Evolutionary conservation across 768 basidiomycete genomes (phyloP), one percentile per base, ranked within the genome.

Genomic region (Boletus pseudo-olivaceus): DNA sequence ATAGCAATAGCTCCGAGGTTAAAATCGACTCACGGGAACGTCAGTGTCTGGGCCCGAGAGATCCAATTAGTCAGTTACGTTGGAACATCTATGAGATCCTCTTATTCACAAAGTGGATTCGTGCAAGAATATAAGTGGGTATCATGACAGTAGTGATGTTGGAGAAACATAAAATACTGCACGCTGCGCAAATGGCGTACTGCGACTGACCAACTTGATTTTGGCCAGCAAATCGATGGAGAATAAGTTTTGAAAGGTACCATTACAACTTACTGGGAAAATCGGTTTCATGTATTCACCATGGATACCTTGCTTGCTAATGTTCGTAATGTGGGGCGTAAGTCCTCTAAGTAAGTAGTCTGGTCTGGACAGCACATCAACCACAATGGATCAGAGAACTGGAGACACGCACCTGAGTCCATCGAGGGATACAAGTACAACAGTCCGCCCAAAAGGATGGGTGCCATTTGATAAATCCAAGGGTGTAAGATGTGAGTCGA

Each of bases 351-450:
- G 85, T 12, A 93, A 75, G 64, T 93, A 93, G 69, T 91, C 89
- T 29, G 89, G 83, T 54, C 87, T 77, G 41, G 47, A 40, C n/a
- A 38, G 17, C 29, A 39, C 15, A 30, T 66, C 44, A 47, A 27
- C 33, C 15, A 6, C 3, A 14, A 23, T 9, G 32, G 27, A 3
- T 33, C 41, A 27, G 19, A 23, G 12, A 26, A 11, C 17, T 20
- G 8, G 19, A 38, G 11, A 49, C 6, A 43, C 51, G 11, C 33
- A 59, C 59, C 65, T 53, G 12, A 93, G 68, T 4, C 92, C 93
- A 66, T 93, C 92, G 32, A 94, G 85, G 32, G 90, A 93, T 2
- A 94, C 83, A 40, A 94, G 78, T n/a, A 94, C 68, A 1, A 91
- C 87, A 0, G 89, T 93, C 58, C 81, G 78, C 70, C 78, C 84